Evolutionary conservation across 805 yeast genomes (phyloP).

Genomic region (Candida arabinofermentans): DNA sequence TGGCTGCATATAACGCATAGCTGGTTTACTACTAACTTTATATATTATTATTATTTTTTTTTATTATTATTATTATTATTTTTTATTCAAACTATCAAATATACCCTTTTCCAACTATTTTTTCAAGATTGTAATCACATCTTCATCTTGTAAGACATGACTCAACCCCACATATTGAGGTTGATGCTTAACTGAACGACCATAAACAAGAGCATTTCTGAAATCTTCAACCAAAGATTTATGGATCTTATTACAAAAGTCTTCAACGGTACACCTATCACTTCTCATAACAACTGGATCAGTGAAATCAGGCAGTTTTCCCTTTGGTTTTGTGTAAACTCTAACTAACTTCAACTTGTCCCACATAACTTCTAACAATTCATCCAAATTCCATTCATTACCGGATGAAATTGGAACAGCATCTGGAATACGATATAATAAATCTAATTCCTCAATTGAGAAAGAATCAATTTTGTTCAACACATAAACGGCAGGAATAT

Average conservation of each 20-base stretch:
- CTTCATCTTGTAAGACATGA: constrained; percentile 89
- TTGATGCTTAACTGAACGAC: constrained; percentile 94
- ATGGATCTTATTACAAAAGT: constrained; percentile 95
- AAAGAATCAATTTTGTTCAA: constrained; percentile 94
- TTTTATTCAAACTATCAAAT: not conserved
- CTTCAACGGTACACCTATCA: constrained; percentile 83
- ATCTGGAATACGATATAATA: constrained; percentile 87
- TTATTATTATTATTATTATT: not conserved
- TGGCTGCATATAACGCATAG: constrained; percentile 50
- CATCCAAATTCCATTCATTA: constrained; percentile 95
- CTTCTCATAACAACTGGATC: constrained; percentile 92
- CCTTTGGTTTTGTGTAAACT: constrained; percentile 97
- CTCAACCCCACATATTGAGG: constrained; percentile 92
- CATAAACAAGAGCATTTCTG: constrained; percentile 88
- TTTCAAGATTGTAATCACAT: constrained; percentile 92
- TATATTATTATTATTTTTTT: not conserved
- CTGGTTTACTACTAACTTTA: not conserved
- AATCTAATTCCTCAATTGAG: constrained; percentile 87
- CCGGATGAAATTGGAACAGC: constrained; percentile 97
- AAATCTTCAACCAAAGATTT: constrained; percentile 91
- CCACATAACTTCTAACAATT: constrained; percentile 94
- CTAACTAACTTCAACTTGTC: constrained; percentile 83
- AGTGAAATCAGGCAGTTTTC: constrained; percentile 84
- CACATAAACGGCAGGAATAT: constrained; percentile 93
- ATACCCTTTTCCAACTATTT: constrained; percentile 36